Evolutionary conservation across 495 filamentous ascomycete species (phyloP).

Genomic region (Aspergillus sparsus): DNA sequence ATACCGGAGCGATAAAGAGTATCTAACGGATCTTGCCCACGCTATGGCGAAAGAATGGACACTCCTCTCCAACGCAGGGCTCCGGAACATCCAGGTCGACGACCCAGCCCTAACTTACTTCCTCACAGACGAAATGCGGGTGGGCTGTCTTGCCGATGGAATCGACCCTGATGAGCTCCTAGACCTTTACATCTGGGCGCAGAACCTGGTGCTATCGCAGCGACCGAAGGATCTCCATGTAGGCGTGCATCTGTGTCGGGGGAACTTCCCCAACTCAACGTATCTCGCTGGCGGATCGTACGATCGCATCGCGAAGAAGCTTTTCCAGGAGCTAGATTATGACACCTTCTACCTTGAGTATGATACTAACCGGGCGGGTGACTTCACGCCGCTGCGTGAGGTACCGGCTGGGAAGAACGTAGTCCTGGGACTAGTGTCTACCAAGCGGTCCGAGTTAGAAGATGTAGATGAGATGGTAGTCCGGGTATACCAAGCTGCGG

Average conservation of each 20-base stretch:
- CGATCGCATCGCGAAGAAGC: constrained; percentile 51
- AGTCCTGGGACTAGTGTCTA: constrained; percentile 27
- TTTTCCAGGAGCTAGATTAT: constrained; percentile 24
- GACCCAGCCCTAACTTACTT: constrained; percentile 26
- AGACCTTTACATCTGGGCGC: constrained; percentile 57
- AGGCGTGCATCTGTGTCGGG: constrained; percentile 63
- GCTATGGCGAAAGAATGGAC: constrained; percentile 18
- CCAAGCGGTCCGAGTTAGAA: constrained; percentile 23
- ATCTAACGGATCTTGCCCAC: constrained; percentile 19
- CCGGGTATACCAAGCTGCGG: constrained; percentile 56
- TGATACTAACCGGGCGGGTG: constrained; percentile 25
- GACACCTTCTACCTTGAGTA: constrained; percentile 30
- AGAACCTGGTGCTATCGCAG: constrained; percentile 59
- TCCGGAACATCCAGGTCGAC: constrained; percentile 27
- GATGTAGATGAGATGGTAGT: constrained; percentile 40
- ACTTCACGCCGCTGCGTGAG: constrained; percentile 25
- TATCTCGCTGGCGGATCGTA: constrained; percentile 61
- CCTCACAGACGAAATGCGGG: constrained; percentile 22
- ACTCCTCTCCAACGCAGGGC: constrained; percentile 22
- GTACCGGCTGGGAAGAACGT: constrained; percentile 27
- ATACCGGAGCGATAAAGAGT: constrained; percentile 20
- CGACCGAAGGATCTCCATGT: constrained; percentile 60
- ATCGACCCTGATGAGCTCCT: constrained; percentile 49
- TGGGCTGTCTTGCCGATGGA: constrained; percentile 16
- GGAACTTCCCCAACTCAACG: constrained; percentile 53